Percentiles rank a stretch among this genome's conserved stretches.
These are phyloP conservation scores for Aspergillus awamori DNA, from an alignment of 2,329 filamentous ascomycete species.

Conservation along the genomic window DNA sequence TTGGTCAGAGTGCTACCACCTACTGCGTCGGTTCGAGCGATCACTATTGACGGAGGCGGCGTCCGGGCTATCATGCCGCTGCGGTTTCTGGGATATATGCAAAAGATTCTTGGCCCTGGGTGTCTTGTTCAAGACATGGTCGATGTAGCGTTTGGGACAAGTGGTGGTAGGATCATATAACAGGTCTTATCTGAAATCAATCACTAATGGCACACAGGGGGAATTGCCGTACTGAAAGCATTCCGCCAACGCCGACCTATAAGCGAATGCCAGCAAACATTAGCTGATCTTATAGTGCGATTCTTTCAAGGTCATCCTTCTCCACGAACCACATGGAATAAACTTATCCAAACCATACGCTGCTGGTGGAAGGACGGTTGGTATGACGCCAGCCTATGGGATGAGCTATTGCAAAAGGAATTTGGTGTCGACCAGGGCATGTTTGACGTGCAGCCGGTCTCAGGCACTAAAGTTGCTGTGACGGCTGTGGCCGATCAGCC, in stretches of 20 bases:
- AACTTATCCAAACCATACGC: neutral
- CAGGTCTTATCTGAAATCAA: too few species aligned
- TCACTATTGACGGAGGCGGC: neutral
- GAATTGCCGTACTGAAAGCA: neutral
- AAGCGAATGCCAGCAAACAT: neutral
- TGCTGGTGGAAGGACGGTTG: neutral
- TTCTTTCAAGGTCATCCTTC: neutral
- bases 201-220: neutral
- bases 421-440: neutral
- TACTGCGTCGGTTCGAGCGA: neutral
- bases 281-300: neutral
- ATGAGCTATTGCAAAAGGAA: neutral
- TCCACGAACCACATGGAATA: neutral
- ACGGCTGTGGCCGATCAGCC: neutral
- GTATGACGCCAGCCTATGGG: neutral
- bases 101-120: neutral
- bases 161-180: neutral
- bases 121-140: neutral
- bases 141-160: neutral
- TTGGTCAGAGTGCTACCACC: neutral
- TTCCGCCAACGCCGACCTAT: neutral
- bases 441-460: neutral
- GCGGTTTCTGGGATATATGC: neutral
- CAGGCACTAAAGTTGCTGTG: neutral
- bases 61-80: slow-evolving; percentile 1